Conservation (phyloP, 805 yeast genomes). For the Candida cerambycidarum region DNA sequence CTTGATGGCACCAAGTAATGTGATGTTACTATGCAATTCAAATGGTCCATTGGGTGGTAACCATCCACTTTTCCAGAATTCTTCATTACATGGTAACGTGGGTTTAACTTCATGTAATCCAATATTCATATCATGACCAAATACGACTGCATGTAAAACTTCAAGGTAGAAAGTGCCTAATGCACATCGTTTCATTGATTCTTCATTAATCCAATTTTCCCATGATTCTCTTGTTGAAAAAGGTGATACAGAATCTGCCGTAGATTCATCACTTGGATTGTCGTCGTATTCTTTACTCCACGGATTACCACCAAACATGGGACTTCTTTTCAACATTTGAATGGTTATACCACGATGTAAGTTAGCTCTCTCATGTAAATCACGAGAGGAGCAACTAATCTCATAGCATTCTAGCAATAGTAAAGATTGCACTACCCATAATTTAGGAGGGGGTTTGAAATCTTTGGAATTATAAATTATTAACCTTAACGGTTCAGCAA, state of each 20-base stretch:
- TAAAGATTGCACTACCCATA: slow-evolving; percentile 72
- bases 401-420: slow-evolving; percentile 70
- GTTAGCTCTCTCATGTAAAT: slow-evolving; percentile 73
- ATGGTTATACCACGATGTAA: slow-evolving; percentile 70
- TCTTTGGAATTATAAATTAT: slow-evolving; percentile 62
- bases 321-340: slow-evolving; percentile 22
- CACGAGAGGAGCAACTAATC: slow-evolving; percentile 62
- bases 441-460: slow-evolving; percentile 68
- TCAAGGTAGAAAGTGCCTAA: slow-evolving; percentile 34
- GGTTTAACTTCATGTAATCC: slow-evolving; percentile 25
- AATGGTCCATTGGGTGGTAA: slow-evolving; percentile 7
- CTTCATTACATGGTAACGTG: slow-evolving; percentile 25
- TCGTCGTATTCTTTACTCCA: slow-evolving; percentile 4
- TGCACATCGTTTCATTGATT: slow-evolving; percentile 30
- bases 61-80: slow-evolving; percentile 22
- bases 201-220: slow-evolving; percentile 35
- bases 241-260: slow-evolving; percentile 4
- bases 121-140: slow-evolving; percentile 26
- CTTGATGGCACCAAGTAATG: slow-evolving; percentile 21
- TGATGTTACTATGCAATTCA: slow-evolving; percentile 16
- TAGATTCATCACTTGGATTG: not conserved
- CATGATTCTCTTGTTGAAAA: slow-evolving; percentile 14
- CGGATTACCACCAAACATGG: slow-evolving; percentile 40
- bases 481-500: slow-evolving; percentile 63
- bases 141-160: slow-evolving; percentile 31